Base-by-base conservation (phyloP, 139 green algal species). In the Spirogloea muscicola region DNA sequence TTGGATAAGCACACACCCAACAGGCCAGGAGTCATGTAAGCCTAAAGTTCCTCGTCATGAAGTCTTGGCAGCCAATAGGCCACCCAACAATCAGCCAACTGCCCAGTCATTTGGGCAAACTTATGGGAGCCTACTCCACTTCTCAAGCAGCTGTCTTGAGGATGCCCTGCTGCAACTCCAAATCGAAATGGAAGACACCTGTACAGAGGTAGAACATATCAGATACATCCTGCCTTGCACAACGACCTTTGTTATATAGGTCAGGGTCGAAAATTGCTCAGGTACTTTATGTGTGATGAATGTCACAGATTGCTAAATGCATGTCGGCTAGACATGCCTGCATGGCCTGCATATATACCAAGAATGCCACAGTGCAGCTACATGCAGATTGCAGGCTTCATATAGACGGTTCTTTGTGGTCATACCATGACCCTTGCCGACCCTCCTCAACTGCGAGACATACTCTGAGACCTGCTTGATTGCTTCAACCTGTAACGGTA, bases 401-500 rank as follows among this genome's bases (percentile, higher is more conserved):
- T 55, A 6, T 6, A 55, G n/a, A 69, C 13, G 6, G 9, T 58
- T 58, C 31, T 43, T 62, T n/a, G 13, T n/a, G 31, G 25, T 13
- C 39, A 94, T 90, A 42, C 90, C 91, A 62, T 95, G 86, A 3
- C 92, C 92, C 84, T 91, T 90, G 68, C 93, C 93, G 36, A 98
- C 91, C 3, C 93, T 83, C 4, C 90, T 72, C 80, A 98, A 85
- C 88, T 94, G 88, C 44, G 84, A 86, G 25, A 98, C 93, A 57
- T 90, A 89, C 81, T 91, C 88, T 1, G 89, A 84, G 49, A 92
- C 88, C 70, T 92, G 69, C 78, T 96, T 91, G 27, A 97, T 89
- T 9, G 82, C 71, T 52, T 92, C 58, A 4, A 81, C 83, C 82
- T 85, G 62, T 49, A 36, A 38, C 27, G 13, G n/a, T 40, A n/a